These are phyloP conservation scores for Aureobasidium sp. DNA, from an alignment of 2,329 filamentous ascomycete species.

Conservation along the genomic window DNA sequence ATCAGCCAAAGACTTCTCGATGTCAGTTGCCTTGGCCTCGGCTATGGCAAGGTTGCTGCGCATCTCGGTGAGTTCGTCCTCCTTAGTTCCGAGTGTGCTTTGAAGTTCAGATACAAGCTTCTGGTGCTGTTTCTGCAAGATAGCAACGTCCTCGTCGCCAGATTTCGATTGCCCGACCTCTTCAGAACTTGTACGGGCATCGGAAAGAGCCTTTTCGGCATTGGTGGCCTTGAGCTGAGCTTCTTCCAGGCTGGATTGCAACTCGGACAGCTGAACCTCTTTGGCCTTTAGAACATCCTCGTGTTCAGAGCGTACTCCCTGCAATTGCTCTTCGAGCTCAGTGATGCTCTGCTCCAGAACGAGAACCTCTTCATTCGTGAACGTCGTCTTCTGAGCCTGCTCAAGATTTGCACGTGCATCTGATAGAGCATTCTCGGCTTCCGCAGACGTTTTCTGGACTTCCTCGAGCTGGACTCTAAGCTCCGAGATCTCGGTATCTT, in stretches of 20 bases:
- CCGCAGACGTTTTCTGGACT: neutral
- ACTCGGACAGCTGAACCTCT: neutral
- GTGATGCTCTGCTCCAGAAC: neutral
- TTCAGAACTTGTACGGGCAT: too few relatives aligned
- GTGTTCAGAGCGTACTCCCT: neutral
- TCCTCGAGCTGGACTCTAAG: neutral
- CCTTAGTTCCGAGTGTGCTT: neutral
- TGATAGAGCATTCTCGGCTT: neutral
- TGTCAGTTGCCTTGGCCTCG: neutral
- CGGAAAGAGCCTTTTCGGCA: neutral
- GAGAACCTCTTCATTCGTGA: neutral
- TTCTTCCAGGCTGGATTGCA: neutral
- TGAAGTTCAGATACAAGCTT: neutral
- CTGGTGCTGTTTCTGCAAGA: neutral
- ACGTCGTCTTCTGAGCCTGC: neutral
- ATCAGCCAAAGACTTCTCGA: neutral
- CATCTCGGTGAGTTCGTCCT: slow-evolving; percentile 6
- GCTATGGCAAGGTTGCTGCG: neutral
- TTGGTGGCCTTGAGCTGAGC: neutral
- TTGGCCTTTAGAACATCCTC: neutral
- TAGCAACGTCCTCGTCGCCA: neutral
- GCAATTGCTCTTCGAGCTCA: neutral
- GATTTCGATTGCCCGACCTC: too few relatives aligned
- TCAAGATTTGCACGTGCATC: neutral
- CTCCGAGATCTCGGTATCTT: neutral